Percentiles rank a stretch among this genome's conserved stretches.
These are phyloP conservation scores for Maudiozyma serrabonitensis DNA, from an alignment of 805 yeast species.

Conservation along the genomic window DNA sequence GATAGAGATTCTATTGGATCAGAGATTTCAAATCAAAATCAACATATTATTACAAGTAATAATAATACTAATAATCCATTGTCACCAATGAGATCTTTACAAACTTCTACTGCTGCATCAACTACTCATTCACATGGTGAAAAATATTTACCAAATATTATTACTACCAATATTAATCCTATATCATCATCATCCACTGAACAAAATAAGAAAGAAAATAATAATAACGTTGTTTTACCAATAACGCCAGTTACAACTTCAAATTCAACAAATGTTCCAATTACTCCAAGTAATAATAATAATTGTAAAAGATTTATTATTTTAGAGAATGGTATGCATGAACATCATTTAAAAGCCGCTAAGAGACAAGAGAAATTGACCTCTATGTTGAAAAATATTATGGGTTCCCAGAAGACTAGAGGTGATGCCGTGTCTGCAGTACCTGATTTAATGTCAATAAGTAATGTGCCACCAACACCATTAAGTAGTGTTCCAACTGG, in stretches of 20 bases:
- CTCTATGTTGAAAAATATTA: conserved; percentile 63
- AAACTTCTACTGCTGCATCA: background rate
- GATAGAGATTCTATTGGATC: background rate
- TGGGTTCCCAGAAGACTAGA: conserved; percentile 64
- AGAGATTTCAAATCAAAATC: background rate
- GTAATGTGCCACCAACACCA: conserved; percentile 1
- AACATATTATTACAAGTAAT: background rate
- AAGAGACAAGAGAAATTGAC: conserved; percentile 70
- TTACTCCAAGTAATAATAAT: background rate
- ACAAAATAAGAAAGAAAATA: background rate
- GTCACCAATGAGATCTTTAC: background rate
- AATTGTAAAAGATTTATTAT: conserved; percentile 36
- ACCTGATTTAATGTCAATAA: conserved; percentile 46
- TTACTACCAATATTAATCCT: background rate
- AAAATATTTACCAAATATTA: background rate
- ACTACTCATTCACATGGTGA: background rate
- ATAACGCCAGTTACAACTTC: background rate
- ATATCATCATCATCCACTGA: background rate
- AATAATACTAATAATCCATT: background rate
- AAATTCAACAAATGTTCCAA: background rate
- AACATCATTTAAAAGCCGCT: conserved; percentile 66
- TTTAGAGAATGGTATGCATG: conserved; percentile 65
- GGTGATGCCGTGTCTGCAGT: conserved; percentile 67
- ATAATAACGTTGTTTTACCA: too few species aligned
- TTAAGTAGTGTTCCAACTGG: background rate